These are phyloP conservation scores for Diaporthe batatas DNA, from an alignment of 2,329 filamentous ascomycete species.

Conservation along the genomic window DNA sequence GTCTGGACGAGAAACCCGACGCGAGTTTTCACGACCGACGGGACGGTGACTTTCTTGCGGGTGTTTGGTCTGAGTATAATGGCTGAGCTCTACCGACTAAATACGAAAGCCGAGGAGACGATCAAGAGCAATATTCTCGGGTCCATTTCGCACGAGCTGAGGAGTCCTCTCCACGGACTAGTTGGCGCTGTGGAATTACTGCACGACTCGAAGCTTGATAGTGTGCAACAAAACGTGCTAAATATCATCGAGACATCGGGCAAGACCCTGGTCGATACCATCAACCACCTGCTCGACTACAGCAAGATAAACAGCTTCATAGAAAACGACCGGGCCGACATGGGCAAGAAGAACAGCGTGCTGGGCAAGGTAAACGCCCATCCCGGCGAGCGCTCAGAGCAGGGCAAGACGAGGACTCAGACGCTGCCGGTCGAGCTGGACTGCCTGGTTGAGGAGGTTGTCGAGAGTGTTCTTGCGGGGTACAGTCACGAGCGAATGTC, in stretches of 20 bases:
- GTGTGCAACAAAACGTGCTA: slow-evolving; percentile 61
- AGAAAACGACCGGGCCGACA: slow-evolving; percentile 14
- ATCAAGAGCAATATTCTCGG: slow-evolving; percentile 71
- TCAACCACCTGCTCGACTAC: slow-evolving; percentile 61
- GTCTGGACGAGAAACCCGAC: slow-evolving; percentile 60
- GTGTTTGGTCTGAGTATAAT: slow-evolving; percentile 69
- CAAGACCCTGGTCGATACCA: slow-evolving; percentile 65
- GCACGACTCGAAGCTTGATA: slow-evolving; percentile 62
- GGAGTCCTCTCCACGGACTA: slow-evolving; percentile 72
- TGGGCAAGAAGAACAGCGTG: slow-evolving; percentile 38
- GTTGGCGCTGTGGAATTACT: slow-evolving; percentile 67
- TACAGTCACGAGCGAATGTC: slow-evolving; percentile 48
- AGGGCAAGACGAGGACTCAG: slow-evolving; percentile 49
- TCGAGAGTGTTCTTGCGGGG: slow-evolving; percentile 54
- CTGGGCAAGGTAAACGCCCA: slow-evolving; percentile 39
- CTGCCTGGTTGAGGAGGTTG: slow-evolving; percentile 51
- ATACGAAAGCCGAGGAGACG: slow-evolving; percentile 54
- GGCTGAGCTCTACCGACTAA: slow-evolving; percentile 65
- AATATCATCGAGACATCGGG: slow-evolving; percentile 65
- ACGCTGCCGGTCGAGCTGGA: slow-evolving; percentile 48
- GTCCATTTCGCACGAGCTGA: slow-evolving; percentile 72
- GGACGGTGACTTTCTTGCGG: slow-evolving; percentile 64
- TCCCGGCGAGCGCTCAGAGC: slow-evolving; percentile 40
- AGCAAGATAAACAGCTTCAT: slow-evolving; percentile 62
- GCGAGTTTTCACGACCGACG: slow-evolving; percentile 58